Evolutionary conservation across 2,329 filamentous ascomycete species (phyloP), one percentile per base, ranked within the genome.

Genomic region (Colletotrichum euphorbiae): DNA sequence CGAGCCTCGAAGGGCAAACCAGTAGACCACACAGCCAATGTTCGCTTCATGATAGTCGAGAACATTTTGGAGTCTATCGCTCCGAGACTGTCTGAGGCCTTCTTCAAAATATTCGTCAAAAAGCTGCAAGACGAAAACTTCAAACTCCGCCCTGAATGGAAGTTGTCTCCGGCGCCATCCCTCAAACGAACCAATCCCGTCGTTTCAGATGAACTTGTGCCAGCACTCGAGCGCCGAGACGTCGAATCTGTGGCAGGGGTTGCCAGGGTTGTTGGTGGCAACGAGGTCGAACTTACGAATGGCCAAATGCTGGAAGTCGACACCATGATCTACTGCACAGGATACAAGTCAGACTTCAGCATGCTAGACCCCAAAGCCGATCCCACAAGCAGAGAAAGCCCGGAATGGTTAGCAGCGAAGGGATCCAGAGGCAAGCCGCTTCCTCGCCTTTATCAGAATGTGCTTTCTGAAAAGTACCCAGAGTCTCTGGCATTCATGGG

Each of bases 391-490:
- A 68, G 31, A n/a, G 72, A 62, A 43, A 50, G 42, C 15, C 71
- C 72, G 2, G 40, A 57, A 2, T 65, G 61, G 13, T 15, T 7
- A 4, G 42, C 28, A 5, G 40, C 55, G 15, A 52, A 70, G 3
- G 74, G 75, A 1, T 76, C 76, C 4, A 73, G 72, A 6, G 75
- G 75, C 6, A 74, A 73, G 55, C 67, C 73, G 0, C 73, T 79
- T 1, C 72, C 75, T 3, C 68, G 75, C 3, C 70, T 82, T 0
- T 82, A 79, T 60, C 77, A 77, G 56, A 81, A 81, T 65, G 73
- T 80, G 9, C 80, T 82, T 65, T 78, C 79, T 0, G 75, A 78
- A 0, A 69, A 74, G 28, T 74, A 80, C 38, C 77, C 79, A 2
- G 73, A 79, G 21, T 80, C 78, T 7, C 70, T 80, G n/a, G 78